Evolutionary conservation across 179 eudicot species (phyloP).

Genomic region (Carnegiea gigantea): DNA sequence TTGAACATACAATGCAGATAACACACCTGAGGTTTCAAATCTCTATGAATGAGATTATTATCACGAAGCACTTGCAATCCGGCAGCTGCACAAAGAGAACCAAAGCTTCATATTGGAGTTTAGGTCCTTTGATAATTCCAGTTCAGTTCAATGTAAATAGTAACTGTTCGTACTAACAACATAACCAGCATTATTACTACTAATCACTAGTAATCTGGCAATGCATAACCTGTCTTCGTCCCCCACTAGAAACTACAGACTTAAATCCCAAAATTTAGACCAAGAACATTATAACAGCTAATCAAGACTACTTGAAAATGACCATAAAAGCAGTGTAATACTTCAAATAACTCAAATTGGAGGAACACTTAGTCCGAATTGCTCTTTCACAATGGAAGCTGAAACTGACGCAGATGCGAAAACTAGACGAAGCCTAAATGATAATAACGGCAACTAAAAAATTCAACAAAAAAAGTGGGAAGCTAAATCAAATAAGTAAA

Average conservation of each 20-base stretch:
- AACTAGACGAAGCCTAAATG: not conserved
- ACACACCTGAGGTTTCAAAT: constrained; percentile 56
- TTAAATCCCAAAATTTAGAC: not conserved
- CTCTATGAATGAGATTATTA: constrained; percentile 57
- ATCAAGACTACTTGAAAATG: not conserved
- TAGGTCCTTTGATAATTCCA: not conserved
- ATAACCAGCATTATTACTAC: not conserved
- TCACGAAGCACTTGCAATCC: constrained; percentile 55
- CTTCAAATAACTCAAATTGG: not conserved
- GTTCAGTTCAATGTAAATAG: not conserved
- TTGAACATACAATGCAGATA: not conserved
- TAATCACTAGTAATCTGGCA: not conserved
- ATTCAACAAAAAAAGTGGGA: not conserved
- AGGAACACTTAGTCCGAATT: not conserved
- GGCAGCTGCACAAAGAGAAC: constrained; percentile 42
- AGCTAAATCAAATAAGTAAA: not conserved
- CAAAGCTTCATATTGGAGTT: not conserved
- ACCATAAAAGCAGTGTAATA: not conserved
- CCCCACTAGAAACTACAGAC: not conserved
- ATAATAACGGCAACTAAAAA: not conserved
- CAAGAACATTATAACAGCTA: constrained; percentile 7
- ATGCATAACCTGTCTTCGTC: not conserved
- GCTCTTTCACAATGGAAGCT: not conserved
- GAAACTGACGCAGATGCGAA: constrained; percentile 8
- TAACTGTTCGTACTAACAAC: not conserved